Evolutionary conservation across 805 yeast species (phyloP), one percentile per base, ranked within the genome.

Genomic region (Candida silvicultrix): DNA sequence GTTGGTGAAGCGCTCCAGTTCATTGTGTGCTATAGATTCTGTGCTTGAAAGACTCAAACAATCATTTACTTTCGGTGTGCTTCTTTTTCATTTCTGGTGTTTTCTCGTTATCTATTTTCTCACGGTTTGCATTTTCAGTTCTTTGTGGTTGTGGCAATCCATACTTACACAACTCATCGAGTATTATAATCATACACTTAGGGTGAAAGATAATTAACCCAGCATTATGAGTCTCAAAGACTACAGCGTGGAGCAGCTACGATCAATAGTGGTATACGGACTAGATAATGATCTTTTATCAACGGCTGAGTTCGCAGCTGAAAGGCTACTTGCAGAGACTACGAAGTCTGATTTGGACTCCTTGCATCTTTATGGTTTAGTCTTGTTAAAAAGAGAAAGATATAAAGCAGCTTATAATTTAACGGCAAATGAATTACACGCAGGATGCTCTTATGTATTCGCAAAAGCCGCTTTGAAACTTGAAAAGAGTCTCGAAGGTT

Each of bases 231-330:
- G 53, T 38, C n/a, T 42, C 25, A 51, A 59, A 48, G 56, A 51
- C n/a, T 60, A 56, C 45, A 46, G 59, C 21, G 52, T 59, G 19
- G 65, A 69, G 45, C 67, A 78, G 48, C 73, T 82, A 40, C 70
- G 85, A 45, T 74, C 83, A 11, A 66, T 75, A 2, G 72, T 85
- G n/a, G 67, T 86, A 61, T 85, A 87, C 56, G 76, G 84, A 12
- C 63, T 89, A 36, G 95, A 88, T 55, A 77, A 78, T 48, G 89
- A 81, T 58, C 73, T 85, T 49, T 67, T 77, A 40, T 66, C 71
- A 14, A 85, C 90, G 23, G 97, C 98, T 2, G 89, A 83, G 58
- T 88, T 94, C 65, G 82, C 92, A 5, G 80, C 89, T 16, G 98
- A 94, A 62, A 71, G 95, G 52, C 69, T 89, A 20, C 65, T 85